Conservation (phyloP, 208 protist genomes). For the Endotrypanum monterogeii region DNA sequence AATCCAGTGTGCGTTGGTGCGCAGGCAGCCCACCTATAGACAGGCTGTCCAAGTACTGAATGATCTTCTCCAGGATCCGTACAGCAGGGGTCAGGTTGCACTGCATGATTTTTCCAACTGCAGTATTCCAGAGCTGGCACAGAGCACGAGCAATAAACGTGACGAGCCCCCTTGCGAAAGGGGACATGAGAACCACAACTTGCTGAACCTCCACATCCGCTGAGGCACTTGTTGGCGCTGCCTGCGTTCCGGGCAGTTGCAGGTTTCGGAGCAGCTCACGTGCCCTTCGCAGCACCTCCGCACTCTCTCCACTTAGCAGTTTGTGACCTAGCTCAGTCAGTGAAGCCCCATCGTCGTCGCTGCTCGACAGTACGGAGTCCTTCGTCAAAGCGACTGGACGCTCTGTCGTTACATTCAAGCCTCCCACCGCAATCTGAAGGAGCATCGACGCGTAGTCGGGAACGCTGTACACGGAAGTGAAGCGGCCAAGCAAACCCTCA, state of each 20-base stretch:
- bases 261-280: constrained; percentile 64
- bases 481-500: constrained; percentile 70
- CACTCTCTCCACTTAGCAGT: constrained; percentile 42
- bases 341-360: constrained; percentile 43
- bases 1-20: constrained; percentile 31
- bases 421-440: constrained; percentile 80
- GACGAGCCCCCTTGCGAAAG: constrained; percentile 61
- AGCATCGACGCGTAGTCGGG: constrained; percentile 89
- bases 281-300: constrained; percentile 60
- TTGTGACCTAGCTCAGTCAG: constrained; percentile 56
- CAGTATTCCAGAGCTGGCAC: constrained; percentile 68
- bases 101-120: constrained; percentile 38
- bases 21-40: constrained; percentile 28
- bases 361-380: constrained; percentile 15
- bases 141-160: constrained; percentile 67
- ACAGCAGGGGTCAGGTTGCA: constrained; percentile 10
- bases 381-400: constrained; percentile 10
- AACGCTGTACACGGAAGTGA: constrained; percentile 65
- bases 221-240: constrained; percentile 26
- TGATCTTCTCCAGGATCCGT: constrained; percentile 25
- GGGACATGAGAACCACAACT: constrained; percentile 70
- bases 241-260: constrained; percentile 53
- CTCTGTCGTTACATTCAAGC: constrained; percentile 12
- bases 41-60: constrained; percentile 35
- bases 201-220: constrained; percentile 24